A percentile compares a stretch with the other conserved stretches of the same genome.
Evolutionary conservation across 371 early-diverging fungal species (phyloP).

Genomic region (Apophysomyces variabilis): DNA sequence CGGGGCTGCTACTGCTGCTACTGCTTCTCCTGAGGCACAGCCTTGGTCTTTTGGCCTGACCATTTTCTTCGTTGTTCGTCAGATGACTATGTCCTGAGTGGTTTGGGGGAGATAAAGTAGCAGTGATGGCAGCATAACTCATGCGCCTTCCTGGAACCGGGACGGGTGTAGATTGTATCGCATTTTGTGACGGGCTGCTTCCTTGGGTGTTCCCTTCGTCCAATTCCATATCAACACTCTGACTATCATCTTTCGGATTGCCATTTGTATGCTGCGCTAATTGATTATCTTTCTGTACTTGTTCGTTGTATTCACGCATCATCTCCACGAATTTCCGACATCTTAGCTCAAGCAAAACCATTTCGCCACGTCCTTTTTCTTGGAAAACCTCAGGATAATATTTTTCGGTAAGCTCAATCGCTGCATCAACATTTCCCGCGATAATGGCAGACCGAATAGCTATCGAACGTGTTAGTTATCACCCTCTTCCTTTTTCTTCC

Average conservation of each 20-base stretch:
- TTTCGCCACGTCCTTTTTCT: conserved; percentile 41
- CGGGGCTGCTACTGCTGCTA: conserved; percentile 15
- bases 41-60: conserved; percentile 8
- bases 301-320: conserved; percentile 44
- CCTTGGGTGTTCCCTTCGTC: neutral
- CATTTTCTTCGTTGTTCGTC: conserved; percentile 5
- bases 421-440: conserved; percentile 73
- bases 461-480: conserved; percentile 21
- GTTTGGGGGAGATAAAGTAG: conserved; percentile 25
- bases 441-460: conserved; percentile 69
- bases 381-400: conserved; percentile 68
- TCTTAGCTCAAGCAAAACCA: conserved; percentile 72
- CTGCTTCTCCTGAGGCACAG: conserved; percentile 21
- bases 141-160: conserved; percentile 24
- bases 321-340: conserved; percentile 89
- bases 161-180: conserved; percentile 13
- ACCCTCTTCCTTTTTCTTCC: neutral
- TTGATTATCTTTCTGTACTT: neutral
- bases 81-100: conserved; percentile 7
- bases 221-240: conserved; percentile 39
- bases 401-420: conserved; percentile 61
- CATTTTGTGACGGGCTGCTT: neutral
- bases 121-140: conserved; percentile 47
- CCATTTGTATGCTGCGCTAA: conserved; percentile 25
- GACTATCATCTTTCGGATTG: conserved; percentile 17